Conservation (phyloP, 1,284 basidiomycete genomes). For the Vanrija humicola region DNA sequence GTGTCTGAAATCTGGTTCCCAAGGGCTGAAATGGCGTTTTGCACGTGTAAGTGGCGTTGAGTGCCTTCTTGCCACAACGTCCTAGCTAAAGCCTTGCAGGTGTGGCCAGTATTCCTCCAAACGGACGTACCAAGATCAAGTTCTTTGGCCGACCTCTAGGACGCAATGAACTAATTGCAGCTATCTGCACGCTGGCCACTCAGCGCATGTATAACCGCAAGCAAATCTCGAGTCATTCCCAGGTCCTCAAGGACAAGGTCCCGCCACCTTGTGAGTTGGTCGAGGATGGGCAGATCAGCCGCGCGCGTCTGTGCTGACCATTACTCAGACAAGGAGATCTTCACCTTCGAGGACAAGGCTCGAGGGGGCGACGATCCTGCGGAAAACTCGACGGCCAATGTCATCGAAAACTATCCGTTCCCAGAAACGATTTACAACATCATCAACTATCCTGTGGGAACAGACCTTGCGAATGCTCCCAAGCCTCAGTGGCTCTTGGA, state of each 20-base stretch:
- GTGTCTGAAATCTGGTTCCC: constrained; percentile 23
- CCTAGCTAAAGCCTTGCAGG: constrained; percentile 6
- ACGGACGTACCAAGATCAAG: constrained; percentile 46
- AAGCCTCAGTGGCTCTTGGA: constrained; percentile 14
- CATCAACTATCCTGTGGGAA: constrained; percentile 9
- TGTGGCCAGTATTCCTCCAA: constrained; percentile 25
- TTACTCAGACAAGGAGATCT: constrained; percentile 20
- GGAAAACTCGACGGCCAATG: constrained; percentile 18
- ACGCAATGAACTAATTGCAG: constrained; percentile 55
- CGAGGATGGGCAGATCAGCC: background rate
- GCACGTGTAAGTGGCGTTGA: constrained; percentile 14
- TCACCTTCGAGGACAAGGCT: constrained; percentile 23
- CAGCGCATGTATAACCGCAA: constrained; percentile 44
- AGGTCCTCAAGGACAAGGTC: constrained; percentile 45
- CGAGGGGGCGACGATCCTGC: constrained; percentile 13
- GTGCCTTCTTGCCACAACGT: background rate
- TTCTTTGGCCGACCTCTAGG: constrained; percentile 53
- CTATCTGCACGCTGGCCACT: constrained; percentile 52
- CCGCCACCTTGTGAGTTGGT: constrained; percentile 15
- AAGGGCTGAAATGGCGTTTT: constrained; percentile 20
- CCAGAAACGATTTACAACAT: constrained; percentile 18
- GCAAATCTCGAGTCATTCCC: constrained; percentile 48
- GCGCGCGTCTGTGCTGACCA: background rate
- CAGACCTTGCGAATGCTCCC: constrained; percentile 15
- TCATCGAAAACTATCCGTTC: constrained; percentile 19